Evolutionary conservation across 78 protist genomes (phyloP).

Genomic region (Monosiga brevicollis): DNA sequence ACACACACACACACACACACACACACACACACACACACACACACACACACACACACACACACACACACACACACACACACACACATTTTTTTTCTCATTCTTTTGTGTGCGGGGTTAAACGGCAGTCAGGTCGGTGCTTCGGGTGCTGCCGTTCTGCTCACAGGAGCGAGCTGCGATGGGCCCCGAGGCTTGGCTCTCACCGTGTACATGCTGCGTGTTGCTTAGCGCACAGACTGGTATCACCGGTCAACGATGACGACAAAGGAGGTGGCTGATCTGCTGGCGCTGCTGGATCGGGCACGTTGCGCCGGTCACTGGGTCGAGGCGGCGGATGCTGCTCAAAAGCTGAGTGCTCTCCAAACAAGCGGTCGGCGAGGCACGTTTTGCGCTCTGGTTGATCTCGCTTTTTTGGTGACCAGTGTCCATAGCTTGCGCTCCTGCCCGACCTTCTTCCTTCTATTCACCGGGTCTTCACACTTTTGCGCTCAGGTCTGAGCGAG

Average conservation of each 20-base stretch:
- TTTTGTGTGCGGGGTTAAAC: background rate
- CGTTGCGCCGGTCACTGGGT: no score
- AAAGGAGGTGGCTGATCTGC: background rate
- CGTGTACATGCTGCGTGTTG: background rate
- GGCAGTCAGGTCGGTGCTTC: background rate
- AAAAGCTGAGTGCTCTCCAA: no score
- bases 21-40: background rate
- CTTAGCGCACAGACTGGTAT: background rate
- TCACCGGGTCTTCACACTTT: no score
- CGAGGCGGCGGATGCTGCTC: no score
- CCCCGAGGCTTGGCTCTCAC: background rate
- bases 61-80: background rate
- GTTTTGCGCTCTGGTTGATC: no score
- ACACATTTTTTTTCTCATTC: background rate
- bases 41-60: background rate
- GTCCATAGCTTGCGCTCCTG: no score
- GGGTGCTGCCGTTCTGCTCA: background rate
- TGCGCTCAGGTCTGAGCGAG: no score
- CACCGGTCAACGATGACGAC: background rate
- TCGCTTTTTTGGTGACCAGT: no score
- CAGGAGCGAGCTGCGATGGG: background rate
- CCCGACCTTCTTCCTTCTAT: no score
- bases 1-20: background rate
- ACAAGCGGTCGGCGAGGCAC: no score
- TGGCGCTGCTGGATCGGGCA: no score